Evolutionary conservation across 345 rosid genomes (phyloP), one percentile per base, ranked within the genome.

Genomic region (Rhodamnia argentea): DNA sequence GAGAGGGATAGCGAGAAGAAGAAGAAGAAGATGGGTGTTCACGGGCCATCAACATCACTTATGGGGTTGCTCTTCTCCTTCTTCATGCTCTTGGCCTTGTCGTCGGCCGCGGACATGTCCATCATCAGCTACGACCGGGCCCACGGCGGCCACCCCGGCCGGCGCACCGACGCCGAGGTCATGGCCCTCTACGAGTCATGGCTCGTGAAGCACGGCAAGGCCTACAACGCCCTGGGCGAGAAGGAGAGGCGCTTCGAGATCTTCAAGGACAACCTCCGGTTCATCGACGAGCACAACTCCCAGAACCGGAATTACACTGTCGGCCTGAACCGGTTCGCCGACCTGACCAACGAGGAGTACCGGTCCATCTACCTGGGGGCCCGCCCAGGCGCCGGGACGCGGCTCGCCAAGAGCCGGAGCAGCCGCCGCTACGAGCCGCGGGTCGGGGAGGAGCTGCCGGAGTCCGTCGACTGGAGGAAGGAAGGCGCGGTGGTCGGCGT

Each of bases 311-410:
- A 93, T 29, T 96, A 91, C 82, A 88, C 64, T 85, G 90, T 97
- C 47, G 98, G 99, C 52, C 86, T 97, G 89, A 97, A 90, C 93
- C 93, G 92, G 89, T 96, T 96, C 64, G 98, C 98, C 51, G 99
- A 97, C 91, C 88, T 97, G 86, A 93, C 96, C 86, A 96, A 96
- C 88, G 98, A 95, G 75, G 99, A 97, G 94, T 97, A 94, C 93
- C 93, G 95, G 84, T 88, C 95, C 74, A 88, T 32, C 85, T 94
- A 91, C 64, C 87, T 96, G 82, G 98, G 99, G 32, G 70, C 89
- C 23, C 91, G 91, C 91, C 55, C 23, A 27, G 88, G 85, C 5
- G 56, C 81, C 59, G 86, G 51, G 52, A 91, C 60, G 86, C 91
- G 90, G 86, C 88, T 86, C 53, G n/a, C 86, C 53, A 85, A 88